Percentiles rank a stretch among this genome's conserved stretches.
Conservation (phyloP, 306 rosid species). For the Malus fusca region DNA sequence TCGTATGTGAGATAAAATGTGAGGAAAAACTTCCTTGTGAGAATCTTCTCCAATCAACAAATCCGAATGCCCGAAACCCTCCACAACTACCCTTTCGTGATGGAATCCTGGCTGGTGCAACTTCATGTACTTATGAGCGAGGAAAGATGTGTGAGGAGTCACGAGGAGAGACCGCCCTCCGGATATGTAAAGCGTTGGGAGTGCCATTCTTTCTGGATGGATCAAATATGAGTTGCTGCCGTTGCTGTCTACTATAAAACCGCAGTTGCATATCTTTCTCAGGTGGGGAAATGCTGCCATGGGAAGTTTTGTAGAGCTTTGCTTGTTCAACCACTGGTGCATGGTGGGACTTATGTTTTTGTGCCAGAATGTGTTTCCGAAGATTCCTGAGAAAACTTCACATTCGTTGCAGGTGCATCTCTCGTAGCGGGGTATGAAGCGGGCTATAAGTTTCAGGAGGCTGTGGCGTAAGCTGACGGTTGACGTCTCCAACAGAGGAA, state of each 20-base stretch:
- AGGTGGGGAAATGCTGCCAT: slow-evolving; percentile 32
- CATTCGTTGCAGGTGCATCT: slow-evolving; percentile 30
- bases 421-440: slow-evolving; percentile 21
- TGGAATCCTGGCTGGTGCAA: slow-evolving; percentile 25
- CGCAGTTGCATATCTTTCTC: slow-evolving; percentile 19
- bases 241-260: slow-evolving; percentile 17
- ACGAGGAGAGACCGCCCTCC: slow-evolving; percentile 21
- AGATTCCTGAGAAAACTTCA: slow-evolving; percentile 27
- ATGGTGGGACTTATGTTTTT: slow-evolving; percentile 19
- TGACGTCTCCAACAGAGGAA: slow-evolving; percentile 18
- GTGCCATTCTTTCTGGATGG: slow-evolving; percentile 30
- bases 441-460: slow-evolving; percentile 18
- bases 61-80: slow-evolving; percentile 31
- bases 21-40: slow-evolving; percentile 21
- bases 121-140: slow-evolving; percentile 34
- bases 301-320: slow-evolving; percentile 19
- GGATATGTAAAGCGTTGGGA: slow-evolving; percentile 21
- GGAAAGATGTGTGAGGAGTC: slow-evolving; percentile 25
- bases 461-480: slow-evolving; percentile 12
- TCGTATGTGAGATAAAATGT: slow-evolving; percentile 16
- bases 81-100: slow-evolving; percentile 25
- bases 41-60: slow-evolving; percentile 32
- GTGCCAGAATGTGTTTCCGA: slow-evolving; percentile 27
- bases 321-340: slow-evolving; percentile 26
- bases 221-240: slow-evolving; percentile 22